Evolutionary conservation across 2,329 filamentous ascomycete genomes (phyloP).

Genomic region (Ascochyta rabiei): DNA sequence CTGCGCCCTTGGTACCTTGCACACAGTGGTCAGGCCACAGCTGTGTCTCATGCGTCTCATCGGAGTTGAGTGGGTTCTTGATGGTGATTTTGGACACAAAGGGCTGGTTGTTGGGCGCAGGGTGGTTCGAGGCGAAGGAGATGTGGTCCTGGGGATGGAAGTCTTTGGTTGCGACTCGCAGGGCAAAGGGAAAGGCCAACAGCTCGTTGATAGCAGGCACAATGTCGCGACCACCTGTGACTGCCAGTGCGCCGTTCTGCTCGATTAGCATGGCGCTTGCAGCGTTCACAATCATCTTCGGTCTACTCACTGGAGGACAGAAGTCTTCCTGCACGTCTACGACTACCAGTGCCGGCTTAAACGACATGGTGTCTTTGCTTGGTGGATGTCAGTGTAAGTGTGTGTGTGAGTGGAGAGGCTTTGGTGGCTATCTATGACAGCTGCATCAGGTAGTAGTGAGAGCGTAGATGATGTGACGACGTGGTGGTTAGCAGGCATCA

Average conservation of each 20-base stretch:
- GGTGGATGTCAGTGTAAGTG: neutral
- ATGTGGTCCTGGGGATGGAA: slow-evolving; percentile 84
- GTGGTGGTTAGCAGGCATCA: slow-evolving; percentile 1
- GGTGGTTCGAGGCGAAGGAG: slow-evolving; percentile 86
- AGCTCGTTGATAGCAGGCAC: slow-evolving; percentile 75
- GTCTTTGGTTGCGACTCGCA: slow-evolving; percentile 89
- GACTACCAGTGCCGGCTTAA: slow-evolving; percentile 67
- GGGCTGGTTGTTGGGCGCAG: slow-evolving; percentile 64
- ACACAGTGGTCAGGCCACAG: slow-evolving; percentile 95
- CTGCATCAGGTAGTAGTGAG: slow-evolving; percentile 5
- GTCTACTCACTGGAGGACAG: slow-evolving; percentile 75
- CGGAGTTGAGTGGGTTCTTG: slow-evolving; percentile 67
- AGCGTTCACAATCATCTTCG: neutral
- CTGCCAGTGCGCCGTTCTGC: slow-evolving; percentile 83
- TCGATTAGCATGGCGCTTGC: slow-evolving; percentile 20
- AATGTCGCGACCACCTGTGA: slow-evolving; percentile 74
- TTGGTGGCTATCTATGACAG: slow-evolving; percentile 4
- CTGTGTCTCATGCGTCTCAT: slow-evolving; percentile 68
- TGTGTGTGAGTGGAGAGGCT: neutral
- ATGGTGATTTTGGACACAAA: slow-evolving; percentile 71
- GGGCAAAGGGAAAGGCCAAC: slow-evolving; percentile 70
- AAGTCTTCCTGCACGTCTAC: slow-evolving; percentile 96
- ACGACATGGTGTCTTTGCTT: slow-evolving; percentile 14
- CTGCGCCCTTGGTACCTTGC: slow-evolving; percentile 72
- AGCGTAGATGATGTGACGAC: too few relatives aligned